Base-by-base conservation (phyloP, 2,329 filamentous ascomycete genomes). In the Ophiocordyceps camponoti-rufipedis region DNA sequence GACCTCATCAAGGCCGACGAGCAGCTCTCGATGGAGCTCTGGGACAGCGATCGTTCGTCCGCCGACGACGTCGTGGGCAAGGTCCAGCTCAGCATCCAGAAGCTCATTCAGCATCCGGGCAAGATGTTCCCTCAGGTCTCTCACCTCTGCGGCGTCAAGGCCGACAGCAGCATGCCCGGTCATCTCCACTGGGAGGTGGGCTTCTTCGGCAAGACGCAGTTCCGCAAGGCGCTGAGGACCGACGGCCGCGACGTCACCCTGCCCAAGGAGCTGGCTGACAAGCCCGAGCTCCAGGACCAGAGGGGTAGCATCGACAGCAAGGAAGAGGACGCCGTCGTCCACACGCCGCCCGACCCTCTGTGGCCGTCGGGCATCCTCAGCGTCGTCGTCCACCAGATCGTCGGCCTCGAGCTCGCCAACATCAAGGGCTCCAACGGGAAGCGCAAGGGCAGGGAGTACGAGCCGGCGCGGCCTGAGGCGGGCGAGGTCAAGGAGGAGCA, bases 341-440 rank as follows among this genome's bases (percentile, higher is more conserved):
- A 86, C 57, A 96, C 88, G 0, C 91, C 91, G 6, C 89, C 89
- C 0, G 89, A 96, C 58, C 89, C 89, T n/a, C 71, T 94, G 7
- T 96, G 87, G 86, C 91, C 89, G 1, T 93, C 83, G 53, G 91
- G 91, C 47, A 71, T 98, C 18, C 79, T 89, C 57, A 87, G 82
- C 54, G 64, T 96, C 35, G 73, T 96, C 41, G 73, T 96, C 28
- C 89, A 96, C 57, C 89, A 96, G 60, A 94, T 96, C 52, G 88
- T 95, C 52, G 94, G 91, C 49, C 72, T 98, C 9, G 87, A 95
- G 61, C 70, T 95, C n/a, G 80, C 84, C 48, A 89, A 95, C 52
- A 76, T 94, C 59, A 86, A 91, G 57, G 89, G 89, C 1, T 91
- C 81, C 12, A 65, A 79, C 8, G 85, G 87, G 5, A 66, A 70